These are phyloP conservation scores for Oryza nivara DNA, from an alignment of 176 grass and related monocot genomes.

Conservation along the genomic window DNA sequence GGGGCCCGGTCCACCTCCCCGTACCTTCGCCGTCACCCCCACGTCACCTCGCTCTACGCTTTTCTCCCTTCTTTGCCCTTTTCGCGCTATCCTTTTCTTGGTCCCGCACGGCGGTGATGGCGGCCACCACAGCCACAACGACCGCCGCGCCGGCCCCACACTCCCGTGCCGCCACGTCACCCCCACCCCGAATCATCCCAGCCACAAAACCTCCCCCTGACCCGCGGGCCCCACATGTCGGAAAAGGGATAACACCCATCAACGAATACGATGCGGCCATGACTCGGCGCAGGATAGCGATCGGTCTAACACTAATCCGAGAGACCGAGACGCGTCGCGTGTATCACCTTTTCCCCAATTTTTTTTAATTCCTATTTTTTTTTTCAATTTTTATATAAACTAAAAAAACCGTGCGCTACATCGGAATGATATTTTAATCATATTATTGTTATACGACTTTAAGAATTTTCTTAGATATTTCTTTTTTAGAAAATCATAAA, in stretches of 20 bases:
- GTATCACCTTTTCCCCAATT: no score
- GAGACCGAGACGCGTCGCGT: no score
- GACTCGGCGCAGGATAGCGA: constrained; percentile 39
- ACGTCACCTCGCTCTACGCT: neutral
- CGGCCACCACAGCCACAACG: no score
- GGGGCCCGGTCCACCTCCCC: no score
- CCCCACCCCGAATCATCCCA: neutral
- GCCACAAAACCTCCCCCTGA: neutral
- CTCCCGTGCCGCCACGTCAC: neutral
- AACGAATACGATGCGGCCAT: constrained; percentile 25
- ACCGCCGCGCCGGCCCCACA: neutral
- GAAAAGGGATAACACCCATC: constrained; percentile 36
- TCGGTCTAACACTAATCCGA: neutral
- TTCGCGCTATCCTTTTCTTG: neutral
- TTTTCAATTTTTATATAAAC: no score
- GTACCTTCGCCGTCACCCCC: neutral
- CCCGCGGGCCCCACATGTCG: neutral
- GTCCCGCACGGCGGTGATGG: neutral
- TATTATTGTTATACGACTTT: no score
- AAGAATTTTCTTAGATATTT: no score
- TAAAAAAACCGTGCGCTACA: no score
- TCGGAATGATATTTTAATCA: no score
- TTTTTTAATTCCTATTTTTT: no score
- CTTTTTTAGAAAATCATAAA: no score
- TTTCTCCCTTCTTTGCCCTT: neutral